Evolutionary conservation across 2,329 filamentous ascomycete genomes (phyloP).

Genomic region (Fusarium papillatum): DNA sequence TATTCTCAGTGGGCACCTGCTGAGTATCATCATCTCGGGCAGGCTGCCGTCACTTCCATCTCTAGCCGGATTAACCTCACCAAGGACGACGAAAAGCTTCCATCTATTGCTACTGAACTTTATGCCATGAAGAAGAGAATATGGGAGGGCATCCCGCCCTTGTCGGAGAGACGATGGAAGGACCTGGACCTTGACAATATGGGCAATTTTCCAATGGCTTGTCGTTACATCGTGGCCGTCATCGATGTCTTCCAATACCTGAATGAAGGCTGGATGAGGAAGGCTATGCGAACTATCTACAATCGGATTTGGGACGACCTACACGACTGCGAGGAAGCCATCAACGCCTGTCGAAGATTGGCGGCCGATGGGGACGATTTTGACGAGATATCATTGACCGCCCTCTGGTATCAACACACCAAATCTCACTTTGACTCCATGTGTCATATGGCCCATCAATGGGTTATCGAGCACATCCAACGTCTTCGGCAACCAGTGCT

Average conservation of each 20-base stretch:
- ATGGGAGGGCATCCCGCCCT: slow-evolving; percentile 45
- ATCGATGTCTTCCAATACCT: slow-evolving; percentile 46
- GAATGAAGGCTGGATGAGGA: slow-evolving; percentile 34
- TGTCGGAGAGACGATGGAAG: slow-evolving; percentile 45
- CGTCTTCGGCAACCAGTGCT: slow-evolving; percentile 35
- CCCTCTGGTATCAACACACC: slow-evolving; percentile 44
- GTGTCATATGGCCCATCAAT: slow-evolving; percentile 36
- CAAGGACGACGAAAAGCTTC: slow-evolving; percentile 33
- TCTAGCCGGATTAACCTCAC: slow-evolving; percentile 34
- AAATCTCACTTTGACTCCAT: slow-evolving; percentile 38
- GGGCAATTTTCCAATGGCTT: slow-evolving; percentile 40
- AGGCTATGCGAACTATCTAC: slow-evolving; percentile 39
- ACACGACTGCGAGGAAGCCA: slow-evolving; percentile 38
- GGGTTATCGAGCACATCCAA: slow-evolving; percentile 42
- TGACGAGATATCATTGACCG: slow-evolving; percentile 29
- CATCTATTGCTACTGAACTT: slow-evolving; percentile 42
- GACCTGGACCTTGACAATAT: slow-evolving; percentile 39
- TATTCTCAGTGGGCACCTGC: slow-evolving; percentile 41
- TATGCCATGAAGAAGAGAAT: slow-evolving; percentile 47
- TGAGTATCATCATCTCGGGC: slow-evolving; percentile 19
- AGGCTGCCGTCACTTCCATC: slow-evolving; percentile 20
- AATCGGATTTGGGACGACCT: slow-evolving; percentile 45
- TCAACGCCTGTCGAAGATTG: slow-evolving; percentile 35
- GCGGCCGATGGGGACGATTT: neutral
- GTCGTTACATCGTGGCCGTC: slow-evolving; percentile 35